These are phyloP conservation scores for Teunomyces panamensis DNA, from an alignment of 805 yeast species.

Conservation along the genomic window DNA sequence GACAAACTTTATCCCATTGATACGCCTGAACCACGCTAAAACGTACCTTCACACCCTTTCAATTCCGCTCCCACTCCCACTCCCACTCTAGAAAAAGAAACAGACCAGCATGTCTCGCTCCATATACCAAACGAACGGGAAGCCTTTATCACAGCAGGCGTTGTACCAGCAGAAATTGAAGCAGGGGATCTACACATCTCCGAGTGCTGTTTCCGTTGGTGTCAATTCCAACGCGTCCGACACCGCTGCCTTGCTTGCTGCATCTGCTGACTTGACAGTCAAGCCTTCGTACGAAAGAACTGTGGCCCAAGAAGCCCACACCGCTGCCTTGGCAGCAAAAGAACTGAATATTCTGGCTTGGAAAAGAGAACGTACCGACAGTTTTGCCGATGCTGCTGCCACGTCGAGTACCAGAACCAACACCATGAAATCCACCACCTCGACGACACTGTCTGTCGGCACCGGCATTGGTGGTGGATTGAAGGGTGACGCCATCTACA, in stretches of 20 bases:
- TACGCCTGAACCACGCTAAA: background rate
- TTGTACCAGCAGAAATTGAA: slow-evolving; percentile 69
- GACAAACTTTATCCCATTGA: background rate
- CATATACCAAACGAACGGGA: slow-evolving; percentile 67
- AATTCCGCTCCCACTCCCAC: background rate
- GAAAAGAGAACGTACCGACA: slow-evolving; percentile 44
- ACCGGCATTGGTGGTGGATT: slow-evolving; percentile 30
- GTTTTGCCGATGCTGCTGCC: slow-evolving; percentile 51
- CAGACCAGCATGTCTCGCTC: slow-evolving; percentile 29
- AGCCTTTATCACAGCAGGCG: slow-evolving; percentile 72
- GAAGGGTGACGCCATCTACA: slow-evolving; percentile 28
- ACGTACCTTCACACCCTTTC: background rate
- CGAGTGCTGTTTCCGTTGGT: slow-evolving; percentile 51
- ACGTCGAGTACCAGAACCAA: slow-evolving; percentile 17
- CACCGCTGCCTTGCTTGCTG: slow-evolving; percentile 74
- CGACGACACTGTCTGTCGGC: slow-evolving; percentile 7
- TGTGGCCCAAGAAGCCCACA: slow-evolving; percentile 60
- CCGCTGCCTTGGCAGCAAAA: slow-evolving; percentile 54
- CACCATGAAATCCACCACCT: slow-evolving; percentile 11
- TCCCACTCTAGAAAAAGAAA: background rate
- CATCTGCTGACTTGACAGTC: slow-evolving; percentile 60
- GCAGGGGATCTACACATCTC: slow-evolving; percentile 61
- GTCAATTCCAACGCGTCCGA: slow-evolving; percentile 67
- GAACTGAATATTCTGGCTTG: slow-evolving; percentile 46
- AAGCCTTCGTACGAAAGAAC: slow-evolving; percentile 60